These are phyloP conservation scores for Sugiyamaella mastotermitis DNA, from an alignment of 805 yeast species.

Conservation along the genomic window DNA sequence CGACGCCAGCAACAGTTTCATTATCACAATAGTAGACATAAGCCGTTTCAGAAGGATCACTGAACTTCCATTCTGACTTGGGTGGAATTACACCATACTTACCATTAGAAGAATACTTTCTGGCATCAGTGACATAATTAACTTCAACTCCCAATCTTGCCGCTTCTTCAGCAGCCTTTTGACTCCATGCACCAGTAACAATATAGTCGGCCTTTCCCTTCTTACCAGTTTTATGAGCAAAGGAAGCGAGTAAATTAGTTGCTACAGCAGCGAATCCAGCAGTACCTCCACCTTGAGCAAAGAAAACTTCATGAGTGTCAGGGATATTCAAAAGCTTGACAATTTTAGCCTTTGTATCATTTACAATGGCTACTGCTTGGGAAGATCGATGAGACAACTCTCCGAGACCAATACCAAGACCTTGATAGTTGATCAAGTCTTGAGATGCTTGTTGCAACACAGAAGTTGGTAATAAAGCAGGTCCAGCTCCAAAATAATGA, in stretches of 20 bases:
- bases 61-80: slow-evolving; percentile 55
- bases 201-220: slow-evolving; percentile 80
- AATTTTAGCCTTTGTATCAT: slow-evolving; percentile 66
- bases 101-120: slow-evolving; percentile 34
- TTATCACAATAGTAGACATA: slow-evolving; percentile 91
- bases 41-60: slow-evolving; percentile 59
- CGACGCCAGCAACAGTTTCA: slow-evolving; percentile 95
- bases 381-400: slow-evolving; percentile 94
- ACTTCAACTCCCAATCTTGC: slow-evolving; percentile 70
- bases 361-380: slow-evolving; percentile 71
- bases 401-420: slow-evolving; percentile 79
- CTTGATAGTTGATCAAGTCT: slow-evolving; percentile 69
- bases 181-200: slow-evolving; percentile 92
- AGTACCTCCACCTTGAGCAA: slow-evolving; percentile 98
- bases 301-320: slow-evolving; percentile 88
- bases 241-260: slow-evolving; percentile 72
- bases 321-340: slow-evolving; percentile 66
- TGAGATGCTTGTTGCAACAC: slow-evolving; percentile 84
- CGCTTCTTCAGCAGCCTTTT: slow-evolving; percentile 85
- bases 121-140: slow-evolving; percentile 62
- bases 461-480: slow-evolving; percentile 79
- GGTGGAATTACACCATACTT: slow-evolving; percentile 66
- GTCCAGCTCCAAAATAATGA: slow-evolving; percentile 95
- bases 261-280: slow-evolving; percentile 88
- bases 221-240: slow-evolving; percentile 65